Evolutionary conservation across 2,329 filamentous ascomycete genomes (phyloP).

Genomic region (Diplocarpon rosae): DNA sequence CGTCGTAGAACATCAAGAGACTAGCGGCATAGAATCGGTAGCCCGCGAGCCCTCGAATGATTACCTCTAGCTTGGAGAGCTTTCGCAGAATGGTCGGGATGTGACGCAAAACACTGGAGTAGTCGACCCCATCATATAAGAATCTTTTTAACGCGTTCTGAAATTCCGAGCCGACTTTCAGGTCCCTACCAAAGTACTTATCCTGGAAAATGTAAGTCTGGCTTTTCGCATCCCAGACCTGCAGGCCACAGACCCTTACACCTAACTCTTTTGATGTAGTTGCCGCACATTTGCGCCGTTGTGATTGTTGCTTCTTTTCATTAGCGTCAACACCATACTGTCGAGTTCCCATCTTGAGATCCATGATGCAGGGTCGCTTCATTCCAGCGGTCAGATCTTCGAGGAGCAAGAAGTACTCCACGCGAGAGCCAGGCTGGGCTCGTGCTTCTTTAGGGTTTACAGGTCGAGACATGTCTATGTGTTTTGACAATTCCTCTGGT

Average conservation of each 20-base stretch:
- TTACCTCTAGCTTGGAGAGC: slow-evolving; percentile 69
- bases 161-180: slow-evolving; percentile 82
- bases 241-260: slow-evolving; percentile 88
- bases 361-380: slow-evolving; percentile 92
- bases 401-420: slow-evolving; percentile 85
- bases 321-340: slow-evolving; percentile 91
- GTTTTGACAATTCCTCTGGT: slow-evolving; percentile 4
- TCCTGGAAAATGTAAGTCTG: slow-evolving; percentile 91
- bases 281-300: slow-evolving; percentile 81
- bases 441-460: slow-evolving; percentile 71
- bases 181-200: slow-evolving; percentile 87
- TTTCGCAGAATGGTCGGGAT: slow-evolving; percentile 83
- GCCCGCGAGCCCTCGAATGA: slow-evolving; percentile 66
- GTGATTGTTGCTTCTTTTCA: slow-evolving; percentile 86
- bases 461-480: slow-evolving; percentile 40
- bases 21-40: slow-evolving; percentile 96
- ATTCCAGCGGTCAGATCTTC: slow-evolving; percentile 95
- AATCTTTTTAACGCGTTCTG: slow-evolving; percentile 81
- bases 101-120: slow-evolving; percentile 69
- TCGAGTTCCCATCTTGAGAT: slow-evolving; percentile 96
- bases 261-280: slow-evolving; percentile 89
- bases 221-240: slow-evolving; percentile 82
- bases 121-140: slow-evolving; percentile 78
- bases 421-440: slow-evolving; percentile 49
- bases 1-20: slow-evolving; percentile 91